These are phyloP conservation scores for Bipolaris oryzae DNA, from an alignment of 2,329 filamentous ascomycete genomes.

Conservation along the genomic window DNA sequence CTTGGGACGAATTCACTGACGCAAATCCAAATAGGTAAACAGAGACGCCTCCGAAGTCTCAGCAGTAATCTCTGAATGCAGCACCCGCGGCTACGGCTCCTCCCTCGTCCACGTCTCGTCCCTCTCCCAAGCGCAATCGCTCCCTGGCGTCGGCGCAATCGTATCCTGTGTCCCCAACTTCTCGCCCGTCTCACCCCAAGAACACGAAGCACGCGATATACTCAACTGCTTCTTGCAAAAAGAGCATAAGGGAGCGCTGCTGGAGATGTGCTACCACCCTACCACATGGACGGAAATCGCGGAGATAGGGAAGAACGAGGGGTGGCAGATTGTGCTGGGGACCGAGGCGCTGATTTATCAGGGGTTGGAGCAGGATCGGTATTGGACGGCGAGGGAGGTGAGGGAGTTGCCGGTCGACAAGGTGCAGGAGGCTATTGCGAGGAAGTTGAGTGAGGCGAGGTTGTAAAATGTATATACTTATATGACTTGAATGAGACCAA, in stretches of 20 bases:
- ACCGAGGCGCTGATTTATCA: constrained; percentile 81
- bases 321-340: constrained; percentile 76
- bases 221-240: constrained; percentile 57
- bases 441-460: constrained; percentile 35
- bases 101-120: constrained; percentile 66
- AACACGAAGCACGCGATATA: constrained; percentile 64
- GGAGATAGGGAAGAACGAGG: constrained; percentile 63
- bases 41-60: constrained; percentile 71
- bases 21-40: too few relatives aligned
- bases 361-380: constrained; percentile 68
- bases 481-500: background rate
- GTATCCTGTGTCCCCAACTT: constrained; percentile 80
- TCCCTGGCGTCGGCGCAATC: constrained; percentile 69
- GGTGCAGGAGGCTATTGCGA: constrained; percentile 62
- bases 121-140: constrained; percentile 62
- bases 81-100: constrained; percentile 63
- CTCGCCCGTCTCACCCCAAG: constrained; percentile 67
- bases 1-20: too few relatives aligned
- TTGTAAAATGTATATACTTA: constrained; percentile 18
- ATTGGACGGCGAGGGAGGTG: constrained; percentile 68
- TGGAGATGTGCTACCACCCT: constrained; percentile 87
- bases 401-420: constrained; percentile 64
- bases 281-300: constrained; percentile 68
- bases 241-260: constrained; percentile 67
- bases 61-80: constrained; percentile 69